Conservation (phyloP, 208 protist genomes). For the Endotrypanum monterogeii region DNA sequence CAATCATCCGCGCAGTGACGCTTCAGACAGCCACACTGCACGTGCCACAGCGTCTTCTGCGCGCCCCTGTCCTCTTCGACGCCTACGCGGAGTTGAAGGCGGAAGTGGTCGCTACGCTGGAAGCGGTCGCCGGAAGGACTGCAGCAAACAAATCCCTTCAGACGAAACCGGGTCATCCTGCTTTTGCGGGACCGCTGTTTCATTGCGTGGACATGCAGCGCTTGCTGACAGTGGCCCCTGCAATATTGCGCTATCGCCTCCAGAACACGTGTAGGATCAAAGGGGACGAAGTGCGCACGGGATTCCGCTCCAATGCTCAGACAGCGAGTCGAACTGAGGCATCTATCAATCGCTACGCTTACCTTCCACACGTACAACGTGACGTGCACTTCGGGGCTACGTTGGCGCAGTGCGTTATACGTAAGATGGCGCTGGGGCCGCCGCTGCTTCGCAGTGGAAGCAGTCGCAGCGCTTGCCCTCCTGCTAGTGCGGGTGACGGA, state of each 20-base stretch:
- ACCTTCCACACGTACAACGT: constrained; percentile 32
- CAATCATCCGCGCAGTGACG: constrained; percentile 50
- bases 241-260: constrained; percentile 43
- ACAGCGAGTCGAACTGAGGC: constrained; percentile 26
- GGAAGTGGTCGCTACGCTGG: constrained; percentile 31
- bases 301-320: constrained; percentile 26
- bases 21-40: constrained; percentile 60
- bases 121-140: neutral
- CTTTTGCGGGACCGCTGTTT: neutral
- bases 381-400: constrained; percentile 58
- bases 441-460: constrained; percentile 14
- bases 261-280: constrained; percentile 36
- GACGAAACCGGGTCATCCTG: neutral
- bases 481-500: neutral
- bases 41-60: constrained; percentile 52
- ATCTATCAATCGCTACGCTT: constrained; percentile 40
- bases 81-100: constrained; percentile 60
- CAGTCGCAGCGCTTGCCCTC: neutral
- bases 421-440: constrained; percentile 45
- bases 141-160: neutral
- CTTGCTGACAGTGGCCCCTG: constrained; percentile 37
- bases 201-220: constrained; percentile 37
- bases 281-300: constrained; percentile 32
- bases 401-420: constrained; percentile 42
- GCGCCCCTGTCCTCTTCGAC: constrained; percentile 38